Conservation (phyloP, 768 basidiomycete genomes). For the Trametes elegans region DNA sequence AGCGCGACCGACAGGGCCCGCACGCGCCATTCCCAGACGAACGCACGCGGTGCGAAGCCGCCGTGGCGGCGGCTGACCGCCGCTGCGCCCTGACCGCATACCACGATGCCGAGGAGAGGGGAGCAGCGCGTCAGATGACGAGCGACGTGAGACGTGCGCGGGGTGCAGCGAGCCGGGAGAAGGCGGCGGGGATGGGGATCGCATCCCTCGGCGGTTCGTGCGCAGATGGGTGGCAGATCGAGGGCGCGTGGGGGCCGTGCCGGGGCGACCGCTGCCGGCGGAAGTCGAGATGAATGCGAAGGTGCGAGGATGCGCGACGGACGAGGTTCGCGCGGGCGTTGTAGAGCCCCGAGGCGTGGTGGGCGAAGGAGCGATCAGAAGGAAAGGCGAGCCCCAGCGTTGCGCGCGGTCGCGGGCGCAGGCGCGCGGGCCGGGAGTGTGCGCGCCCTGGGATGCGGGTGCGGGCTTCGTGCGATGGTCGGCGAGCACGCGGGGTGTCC, state of each 20-base stretch:
- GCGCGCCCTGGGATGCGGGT: conserved; percentile 2
- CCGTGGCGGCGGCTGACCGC: conserved; percentile 1
- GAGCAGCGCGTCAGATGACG: conserved; percentile 20
- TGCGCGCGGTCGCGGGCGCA: not conserved
- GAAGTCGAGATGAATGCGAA: not conserved
- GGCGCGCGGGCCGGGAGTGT: conserved; percentile 10
- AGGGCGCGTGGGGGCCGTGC: conserved; percentile 5
- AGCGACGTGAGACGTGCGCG: conserved; percentile 15
- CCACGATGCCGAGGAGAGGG: not conserved
- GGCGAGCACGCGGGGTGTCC: conserved; percentile 2
- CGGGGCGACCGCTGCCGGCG: conserved; percentile 1
- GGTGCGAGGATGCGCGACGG: not conserved
- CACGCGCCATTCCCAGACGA: conserved; percentile 6
- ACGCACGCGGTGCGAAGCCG: conserved; percentile 1
- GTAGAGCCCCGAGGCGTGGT: conserved; percentile 10
- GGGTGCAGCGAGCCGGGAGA: conserved; percentile 7
- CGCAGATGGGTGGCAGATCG: conserved; percentile 16
- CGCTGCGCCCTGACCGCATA: conserved; percentile 14
- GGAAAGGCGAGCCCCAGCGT: conserved; percentile 1
- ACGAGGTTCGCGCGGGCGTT: conserved; percentile 6
- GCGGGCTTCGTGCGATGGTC: conserved; percentile 19
- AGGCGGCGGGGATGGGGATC: conserved; percentile 16
- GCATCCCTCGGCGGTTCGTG: conserved; percentile 12
- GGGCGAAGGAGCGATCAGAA: conserved; percentile 8
- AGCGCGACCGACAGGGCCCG: not conserved